A percentile compares a stretch with the other conserved stretches of the same genome.
These are phyloP conservation scores for Myrmaecium sp. DNA, from an alignment of 2,329 filamentous ascomycete species.

Conservation along the genomic window DNA sequence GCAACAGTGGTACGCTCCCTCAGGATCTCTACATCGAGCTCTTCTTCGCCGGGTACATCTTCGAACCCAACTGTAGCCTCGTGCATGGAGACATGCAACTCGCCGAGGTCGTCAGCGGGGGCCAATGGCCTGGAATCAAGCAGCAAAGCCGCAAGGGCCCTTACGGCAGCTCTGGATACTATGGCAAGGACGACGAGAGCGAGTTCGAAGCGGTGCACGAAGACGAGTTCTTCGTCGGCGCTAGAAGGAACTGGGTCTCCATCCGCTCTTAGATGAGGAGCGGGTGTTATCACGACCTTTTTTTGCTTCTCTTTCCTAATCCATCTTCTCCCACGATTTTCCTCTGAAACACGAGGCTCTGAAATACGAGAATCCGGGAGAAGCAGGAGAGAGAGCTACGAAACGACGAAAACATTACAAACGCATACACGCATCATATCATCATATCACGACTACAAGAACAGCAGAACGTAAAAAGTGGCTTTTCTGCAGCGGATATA, in stretches of 20 bases:
- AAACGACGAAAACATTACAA: no score
- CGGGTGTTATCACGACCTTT: no score
- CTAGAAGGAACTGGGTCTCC: constrained; percentile 18
- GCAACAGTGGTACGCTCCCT: constrained; percentile 19
- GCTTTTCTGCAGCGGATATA: no score
- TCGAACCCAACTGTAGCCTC: constrained; percentile 27
- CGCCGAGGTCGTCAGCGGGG: constrained; percentile 23
- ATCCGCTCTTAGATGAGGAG: no score
- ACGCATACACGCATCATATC: no score
- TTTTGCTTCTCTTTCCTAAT: no score
- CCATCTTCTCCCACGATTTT: no score
- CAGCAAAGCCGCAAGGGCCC: constrained; percentile 28
- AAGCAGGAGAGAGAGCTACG: no score
- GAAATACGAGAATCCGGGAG: no score
- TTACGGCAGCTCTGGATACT: constrained; percentile 31
- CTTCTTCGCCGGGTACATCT: constrained; percentile 35
- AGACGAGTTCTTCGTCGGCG: constrained; percentile 20
- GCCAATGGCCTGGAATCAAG: constrained; percentile 23
- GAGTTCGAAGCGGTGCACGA: constrained; percentile 23
- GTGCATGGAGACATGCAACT: constrained; percentile 33
- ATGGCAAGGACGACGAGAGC: constrained; percentile 30
- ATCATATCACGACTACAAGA: no score
- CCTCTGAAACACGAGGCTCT: no score
- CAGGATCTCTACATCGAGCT: constrained; percentile 28
- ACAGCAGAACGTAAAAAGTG: no score